Evolutionary conservation across 139 green algal species (phyloP), one percentile per base, ranked within the genome.

Genomic region (Deuterostichococcus epilithicus): DNA sequence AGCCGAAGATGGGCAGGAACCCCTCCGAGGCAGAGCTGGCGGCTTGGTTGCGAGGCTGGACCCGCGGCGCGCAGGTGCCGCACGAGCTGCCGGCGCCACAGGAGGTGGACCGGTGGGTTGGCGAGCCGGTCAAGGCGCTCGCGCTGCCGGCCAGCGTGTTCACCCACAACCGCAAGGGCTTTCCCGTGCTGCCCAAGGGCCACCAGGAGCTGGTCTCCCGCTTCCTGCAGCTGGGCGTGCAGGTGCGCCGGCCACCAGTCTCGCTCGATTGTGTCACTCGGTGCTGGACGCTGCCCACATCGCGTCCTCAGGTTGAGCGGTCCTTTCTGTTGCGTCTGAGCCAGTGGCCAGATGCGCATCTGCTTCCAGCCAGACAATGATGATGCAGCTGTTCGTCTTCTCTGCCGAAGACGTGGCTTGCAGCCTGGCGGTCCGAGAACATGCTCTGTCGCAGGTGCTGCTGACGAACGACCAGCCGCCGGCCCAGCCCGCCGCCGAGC

Each of bases 91-190:
- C 88, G 8, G 1, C 39, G 8, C 36, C 63, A 0, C 58, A 63
- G n/a, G 75, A 83, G 66, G 73, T 95, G 22, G 26, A 80, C 1
- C 87, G 92, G 18, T 98, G 91, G 94, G 60, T 89, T 22, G 96
- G 90, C 2, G 95, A 99, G 88, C 92, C 92, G 1, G 85, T 98
- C 18, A 93, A 90, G 71, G 93, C 92, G 0, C 73, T 96, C 35
- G 73, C 97, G 45, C 72, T 99, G 70, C 88, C 88, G 37, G 94
- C 88, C 35, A 68, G 47, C 38, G 78, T 84, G 15, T 97, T 98
- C 76, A 80, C 83, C 39, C 86, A 85, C 73, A 98, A 99, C 89
- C 92, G 91, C 73, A 80, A 85, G 3, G 92, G 94, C 34, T 98
- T 89, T 81, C 94, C 94, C 13, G 87, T 91, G 8, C 88, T 99